Conservation (phyloP, 163 green algal genomes). For the Prototheca cutis region DNA sequence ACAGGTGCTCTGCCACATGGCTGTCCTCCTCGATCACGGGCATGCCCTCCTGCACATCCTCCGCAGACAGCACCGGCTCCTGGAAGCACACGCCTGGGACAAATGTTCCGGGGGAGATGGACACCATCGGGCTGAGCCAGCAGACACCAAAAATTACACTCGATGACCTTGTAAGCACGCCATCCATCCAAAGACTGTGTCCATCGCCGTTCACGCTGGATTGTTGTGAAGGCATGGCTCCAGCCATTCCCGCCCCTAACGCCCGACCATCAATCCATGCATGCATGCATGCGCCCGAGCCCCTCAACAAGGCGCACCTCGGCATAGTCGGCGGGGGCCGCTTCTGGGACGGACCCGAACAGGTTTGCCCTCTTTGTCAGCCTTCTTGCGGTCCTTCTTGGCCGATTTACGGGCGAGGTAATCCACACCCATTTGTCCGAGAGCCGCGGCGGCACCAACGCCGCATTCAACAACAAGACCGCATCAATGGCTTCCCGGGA, state of each 20-base stretch:
- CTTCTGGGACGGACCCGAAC: slow-evolving; percentile 28
- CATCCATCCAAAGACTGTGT: no score
- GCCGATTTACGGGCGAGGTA: slow-evolving; percentile 45
- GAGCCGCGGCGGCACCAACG: neutral
- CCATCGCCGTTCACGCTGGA: no score
- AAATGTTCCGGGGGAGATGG: neutral
- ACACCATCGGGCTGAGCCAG: neutral
- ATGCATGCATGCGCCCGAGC: no score
- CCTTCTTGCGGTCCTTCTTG: slow-evolving; percentile 45
- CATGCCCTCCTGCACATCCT: slow-evolving; percentile 37
- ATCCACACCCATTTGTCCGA: slow-evolving; percentile 27
- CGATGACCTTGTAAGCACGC: no score
- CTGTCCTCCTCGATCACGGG: no score
- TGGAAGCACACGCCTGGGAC: slow-evolving; percentile 46
- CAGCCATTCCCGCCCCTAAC: no score
- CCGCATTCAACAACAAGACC: neutral
- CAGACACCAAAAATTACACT: no score
- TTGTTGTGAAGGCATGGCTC: no score
- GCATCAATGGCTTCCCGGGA: no score
- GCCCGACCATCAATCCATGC: no score
- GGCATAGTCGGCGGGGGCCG: slow-evolving; percentile 28
- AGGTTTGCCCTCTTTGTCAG: slow-evolving; percentile 9
- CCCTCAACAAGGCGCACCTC: no score
- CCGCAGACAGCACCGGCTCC: slow-evolving; percentile 31
- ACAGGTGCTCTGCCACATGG: neutral